These are phyloP conservation scores for Pestalotiopsis fici DNA, from an alignment of 2,329 filamentous ascomycete genomes.

Conservation along the genomic window DNA sequence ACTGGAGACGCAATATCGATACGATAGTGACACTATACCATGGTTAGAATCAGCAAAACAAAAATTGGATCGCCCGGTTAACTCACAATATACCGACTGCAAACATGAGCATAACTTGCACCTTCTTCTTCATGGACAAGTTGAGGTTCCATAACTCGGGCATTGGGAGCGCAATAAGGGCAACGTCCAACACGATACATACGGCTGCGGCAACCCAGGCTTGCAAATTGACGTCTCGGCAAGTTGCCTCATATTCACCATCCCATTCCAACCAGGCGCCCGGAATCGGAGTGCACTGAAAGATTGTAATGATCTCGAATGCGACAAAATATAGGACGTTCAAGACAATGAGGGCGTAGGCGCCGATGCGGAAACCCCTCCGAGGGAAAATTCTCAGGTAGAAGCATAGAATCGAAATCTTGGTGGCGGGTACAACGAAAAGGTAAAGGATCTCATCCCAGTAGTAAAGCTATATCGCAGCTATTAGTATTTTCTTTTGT, in stretches of 20 bases:
- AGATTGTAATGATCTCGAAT: conserved; percentile 17
- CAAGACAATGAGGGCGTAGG: conserved; percentile 16
- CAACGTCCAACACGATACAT: conserved; percentile 19
- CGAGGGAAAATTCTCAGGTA: conserved; percentile 22
- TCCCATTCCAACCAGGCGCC: conserved; percentile 22
- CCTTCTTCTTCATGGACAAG: conserved; percentile 19
- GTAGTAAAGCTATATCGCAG: background rate
- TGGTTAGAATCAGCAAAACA: background rate
- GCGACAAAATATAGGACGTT: conserved; percentile 16
- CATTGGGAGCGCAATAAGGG: conserved; percentile 17
- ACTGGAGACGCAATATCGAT: conserved; percentile 17
- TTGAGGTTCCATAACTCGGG: conserved; percentile 16
- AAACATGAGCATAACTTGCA: conserved; percentile 21
- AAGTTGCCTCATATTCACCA: conserved; percentile 12
- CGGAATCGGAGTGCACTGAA: conserved; percentile 19
- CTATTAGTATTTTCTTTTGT: background rate
- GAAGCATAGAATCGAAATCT: conserved; percentile 25
- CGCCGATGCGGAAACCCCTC: conserved; percentile 1
- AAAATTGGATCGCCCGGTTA: background rate
- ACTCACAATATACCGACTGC: conserved; percentile 19
- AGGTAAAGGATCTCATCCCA: conserved; percentile 3
- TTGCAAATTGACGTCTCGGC: conserved; percentile 18
- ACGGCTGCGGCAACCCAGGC: conserved; percentile 17
- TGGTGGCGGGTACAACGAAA: conserved; percentile 13
- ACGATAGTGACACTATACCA: conserved; percentile 17